phyloP scores from a whole-genome alignment of 148 eudicot species.

The Salicornia ramosissima region DNA sequence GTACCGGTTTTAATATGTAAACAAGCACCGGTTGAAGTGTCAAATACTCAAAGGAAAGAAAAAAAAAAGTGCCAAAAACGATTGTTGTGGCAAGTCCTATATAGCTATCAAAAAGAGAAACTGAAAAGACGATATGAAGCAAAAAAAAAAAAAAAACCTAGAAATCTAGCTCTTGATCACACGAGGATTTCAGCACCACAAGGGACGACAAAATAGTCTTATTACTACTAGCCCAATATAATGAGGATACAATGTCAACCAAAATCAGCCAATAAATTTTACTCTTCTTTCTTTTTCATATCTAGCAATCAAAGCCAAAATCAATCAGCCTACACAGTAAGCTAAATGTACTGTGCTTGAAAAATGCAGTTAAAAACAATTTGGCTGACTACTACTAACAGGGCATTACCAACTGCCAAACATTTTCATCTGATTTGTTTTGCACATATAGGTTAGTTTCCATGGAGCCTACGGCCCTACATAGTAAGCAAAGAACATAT shows the following conservation, averaged over 20 bases:
- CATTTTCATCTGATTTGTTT: neutral
- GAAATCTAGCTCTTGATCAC: neutral
- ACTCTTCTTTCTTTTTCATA: neutral
- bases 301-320: neutral
- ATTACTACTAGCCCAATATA: neutral
- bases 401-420: neutral
- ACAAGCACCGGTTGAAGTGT: neutral
- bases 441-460: neutral
- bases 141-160: neutral
- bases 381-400: neutral
- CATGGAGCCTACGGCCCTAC: neutral
- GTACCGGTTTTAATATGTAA: too few species aligned
- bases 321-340: neutral
- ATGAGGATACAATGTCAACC: neutral
- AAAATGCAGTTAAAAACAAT: neutral
- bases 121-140: neutral
- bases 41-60: neutral
- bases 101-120: neutral
- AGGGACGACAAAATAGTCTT: neutral
- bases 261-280: neutral
- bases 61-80: neutral
- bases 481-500: neutral
- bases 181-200: neutral
- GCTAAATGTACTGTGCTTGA: neutral
- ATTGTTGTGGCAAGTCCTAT: neutral